Conservation (phyloP, 306 rosid genomes). For the Prunus mira region DNA sequence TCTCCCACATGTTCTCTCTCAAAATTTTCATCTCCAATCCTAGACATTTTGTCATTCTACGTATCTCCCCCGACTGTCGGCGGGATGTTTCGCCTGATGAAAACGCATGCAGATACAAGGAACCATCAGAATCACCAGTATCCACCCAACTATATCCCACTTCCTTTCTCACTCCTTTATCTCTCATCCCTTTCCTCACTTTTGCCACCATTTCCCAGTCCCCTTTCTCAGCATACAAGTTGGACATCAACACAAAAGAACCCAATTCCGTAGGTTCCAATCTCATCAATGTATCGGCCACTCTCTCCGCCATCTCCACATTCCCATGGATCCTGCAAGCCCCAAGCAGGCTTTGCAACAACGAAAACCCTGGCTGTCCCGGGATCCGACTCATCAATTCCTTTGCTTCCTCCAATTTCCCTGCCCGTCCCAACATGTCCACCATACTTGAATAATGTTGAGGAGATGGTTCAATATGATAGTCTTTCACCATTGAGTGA, state of each 20-base stretch:
- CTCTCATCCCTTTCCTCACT: conserved; percentile 72
- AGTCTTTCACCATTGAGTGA: conserved; percentile 50
- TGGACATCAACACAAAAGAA: conserved; percentile 64
- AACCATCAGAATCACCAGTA: conserved; percentile 43
- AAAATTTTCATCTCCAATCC: conserved; percentile 61
- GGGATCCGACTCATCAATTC: conserved; percentile 53
- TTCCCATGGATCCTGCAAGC: conserved; percentile 69
- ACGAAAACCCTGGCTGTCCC: conserved; percentile 59
- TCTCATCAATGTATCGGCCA: conserved; percentile 43
- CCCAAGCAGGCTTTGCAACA: conserved; percentile 77
- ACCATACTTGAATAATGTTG: conserved; percentile 80
- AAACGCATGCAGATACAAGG: conserved; percentile 63
- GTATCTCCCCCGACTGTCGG: conserved; percentile 52
- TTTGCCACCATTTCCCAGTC: conserved; percentile 79
- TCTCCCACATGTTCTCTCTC: conserved; percentile 23
- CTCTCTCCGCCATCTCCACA: conserved; percentile 69
- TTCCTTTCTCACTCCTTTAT: conserved; percentile 67
- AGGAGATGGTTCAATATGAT: conserved; percentile 57
- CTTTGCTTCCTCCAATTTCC: conserved; percentile 63
- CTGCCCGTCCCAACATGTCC: conserved; percentile 78
- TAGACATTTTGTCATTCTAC: conserved; percentile 51
- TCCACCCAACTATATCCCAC: conserved; percentile 85
- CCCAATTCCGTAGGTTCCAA: conserved; percentile 71
- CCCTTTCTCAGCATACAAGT: conserved; percentile 76
- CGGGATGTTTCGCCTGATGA: conserved; percentile 77